Evolutionary conservation across 1,139 yeast genomes (phyloP).

Genomic region (Candida sanyaensis): DNA sequence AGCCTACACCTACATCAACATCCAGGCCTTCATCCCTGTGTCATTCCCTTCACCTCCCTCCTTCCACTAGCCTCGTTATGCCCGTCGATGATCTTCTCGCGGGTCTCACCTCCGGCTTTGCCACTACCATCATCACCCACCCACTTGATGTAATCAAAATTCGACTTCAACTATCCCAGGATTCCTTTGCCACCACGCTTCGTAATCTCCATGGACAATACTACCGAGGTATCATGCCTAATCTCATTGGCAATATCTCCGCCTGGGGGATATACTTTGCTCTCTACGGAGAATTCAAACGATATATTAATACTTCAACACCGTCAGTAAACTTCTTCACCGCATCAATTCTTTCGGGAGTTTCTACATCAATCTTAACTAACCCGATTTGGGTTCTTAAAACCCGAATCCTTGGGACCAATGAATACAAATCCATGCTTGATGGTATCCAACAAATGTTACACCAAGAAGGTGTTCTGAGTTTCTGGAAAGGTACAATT

Average conservation of each 20-base stretch:
- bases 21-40: too few species aligned
- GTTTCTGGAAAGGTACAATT: conserved; percentile 80
- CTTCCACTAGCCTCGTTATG: too few species aligned
- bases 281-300: conserved; percentile 64
- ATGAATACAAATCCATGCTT: conserved; percentile 56
- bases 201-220: conserved; percentile 10
- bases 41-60: too few species aligned
- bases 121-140: conserved; percentile 79
- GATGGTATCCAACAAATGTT: conserved; percentile 59
- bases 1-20: too few species aligned
- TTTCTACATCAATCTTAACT: conserved; percentile 71
- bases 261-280: conserved; percentile 92
- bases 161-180: conserved; percentile 59
- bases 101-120: conserved; percentile 82
- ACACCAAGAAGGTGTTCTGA: conserved; percentile 61
- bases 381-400: conserved; percentile 94
- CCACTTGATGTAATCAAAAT: conserved; percentile 87
- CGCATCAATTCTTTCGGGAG: conserved; percentile 61
- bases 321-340: conserved; percentile 35
- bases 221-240: conserved; percentile 83
- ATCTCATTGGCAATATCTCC: conserved; percentile 75
- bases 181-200: conserved; percentile 16
- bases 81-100: conserved; percentile 54
- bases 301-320: conserved; percentile 16
- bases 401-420: conserved; percentile 74